Evolutionary conservation across 164 flowering plant species (phyloP), one percentile per base, ranked within the genome.

Genomic region (Vitis cinerea): DNA sequence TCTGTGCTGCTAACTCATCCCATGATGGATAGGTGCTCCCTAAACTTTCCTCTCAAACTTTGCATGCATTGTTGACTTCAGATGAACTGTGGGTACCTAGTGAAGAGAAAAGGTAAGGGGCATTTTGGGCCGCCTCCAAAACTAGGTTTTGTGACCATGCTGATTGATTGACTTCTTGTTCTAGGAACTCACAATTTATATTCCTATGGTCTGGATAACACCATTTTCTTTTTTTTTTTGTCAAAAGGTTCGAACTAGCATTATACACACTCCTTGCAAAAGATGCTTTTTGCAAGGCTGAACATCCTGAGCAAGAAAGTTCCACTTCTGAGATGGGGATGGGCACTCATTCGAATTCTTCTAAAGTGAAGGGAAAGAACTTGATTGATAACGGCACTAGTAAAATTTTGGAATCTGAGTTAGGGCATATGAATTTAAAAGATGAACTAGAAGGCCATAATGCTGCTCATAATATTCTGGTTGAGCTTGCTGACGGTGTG

Each of bases 31-130:
- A 96, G 99, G 92, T 96, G 65, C 94, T 96, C 55, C 97, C 98
- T 47, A 92, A 87, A 77, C 90, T 96, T 75, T 96, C 99, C 30
- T 79, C 97, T 72, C 99, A 89, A 78, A 93, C 97, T 29, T 74
- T 92, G 71, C 89, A 83, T 83, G 92, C 98, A 51, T 74, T 96
- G 71, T 86, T 96, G 68, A 93, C 98, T 48, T 90, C 98, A 7
- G 89, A 96, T 85, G 90, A 89, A 65, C 75, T 96, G 55, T 96
- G 98, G 99, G 90, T 96, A 67, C 93, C 97, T 52, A 85, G 83
- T 78, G 99, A 96, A 86, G 97, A 93, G 82, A 87, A 86, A 72
- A 66, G 98, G 99, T 93, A 81, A 85, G 79, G 17, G 53, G 55
- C 15, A 70, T 60, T n/a, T 31, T 44, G 51, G 50, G 49, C 19